A percentile compares a stretch with the other conserved stretches of the same genome.
Conservation (phyloP, 2,329 filamentous ascomycete species). For the Fusarium sulawesiense region DNA sequence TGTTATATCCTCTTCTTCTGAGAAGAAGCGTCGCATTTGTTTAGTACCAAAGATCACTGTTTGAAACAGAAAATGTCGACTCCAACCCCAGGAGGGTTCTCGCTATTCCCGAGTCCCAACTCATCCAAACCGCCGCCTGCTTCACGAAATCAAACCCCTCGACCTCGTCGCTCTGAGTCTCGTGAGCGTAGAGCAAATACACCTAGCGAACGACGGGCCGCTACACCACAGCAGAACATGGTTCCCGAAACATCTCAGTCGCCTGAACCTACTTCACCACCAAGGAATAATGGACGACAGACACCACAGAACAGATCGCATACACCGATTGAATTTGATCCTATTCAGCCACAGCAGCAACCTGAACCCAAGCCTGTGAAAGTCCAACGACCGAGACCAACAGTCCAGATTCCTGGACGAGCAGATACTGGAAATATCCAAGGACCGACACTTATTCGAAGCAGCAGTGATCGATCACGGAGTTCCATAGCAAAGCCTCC, state of each 20-base stretch:
- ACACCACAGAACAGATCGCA: conserved; percentile 50
- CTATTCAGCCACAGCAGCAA: conserved; percentile 41
- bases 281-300: conserved; percentile 47
- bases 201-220: conserved; percentile 49
- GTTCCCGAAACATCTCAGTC: conserved; percentile 30
- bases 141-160: conserved; percentile 56
- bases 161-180: conserved; percentile 53
- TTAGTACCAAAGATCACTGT: conserved; percentile 15
- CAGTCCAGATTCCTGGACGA: conserved; percentile 57
- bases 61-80: conserved; percentile 53
- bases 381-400: conserved; percentile 56
- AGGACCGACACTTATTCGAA: conserved; percentile 58
- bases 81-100: conserved; percentile 63
- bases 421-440: conserved; percentile 65
- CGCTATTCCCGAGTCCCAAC: conserved; percentile 66
- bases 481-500: conserved; percentile 69
- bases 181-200: conserved; percentile 52
- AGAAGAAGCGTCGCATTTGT: conserved; percentile 36
- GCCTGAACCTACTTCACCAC: conserved; percentile 42
- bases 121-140: conserved; percentile 48
- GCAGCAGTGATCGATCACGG: conserved; percentile 62
- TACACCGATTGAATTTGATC: conserved; percentile 51
- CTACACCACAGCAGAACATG: conserved; percentile 38
- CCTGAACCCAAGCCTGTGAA: conserved; percentile 41
- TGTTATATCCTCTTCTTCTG: conserved; percentile 40